Evolutionary conservation across 129 eudicot species (phyloP), one percentile per base, ranked within the genome.

Genomic region (Kitagawia praeruptora): DNA sequence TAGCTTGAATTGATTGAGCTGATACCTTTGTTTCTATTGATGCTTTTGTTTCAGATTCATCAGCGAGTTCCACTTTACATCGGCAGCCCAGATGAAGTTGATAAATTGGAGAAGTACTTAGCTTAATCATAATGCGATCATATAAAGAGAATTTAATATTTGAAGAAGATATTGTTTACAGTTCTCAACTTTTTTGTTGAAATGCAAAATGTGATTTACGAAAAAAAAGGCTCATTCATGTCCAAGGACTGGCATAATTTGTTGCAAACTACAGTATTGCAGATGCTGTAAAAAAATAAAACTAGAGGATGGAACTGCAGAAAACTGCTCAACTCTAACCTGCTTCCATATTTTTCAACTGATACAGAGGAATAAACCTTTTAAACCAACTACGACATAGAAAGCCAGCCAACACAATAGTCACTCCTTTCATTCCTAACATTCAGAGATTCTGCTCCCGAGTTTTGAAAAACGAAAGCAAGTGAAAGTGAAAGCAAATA

Each of bases 1-100:
- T 28, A 74, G 47, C 34, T 27, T 76, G 18, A 51, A 69, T 61
- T 18, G 2, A 41, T 61, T 75, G 1, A n/a, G 38, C 27, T 19
- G 14, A 21, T 44, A 10, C 2, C 27, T 23, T 1, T 44, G 23
- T 42, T 58, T 12, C 41, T 69, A 21, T 5, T 23, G 12, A 58
- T 58, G 31, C 34, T n/a, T 56, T 58, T 58, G 78, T 83, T 77
- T 85, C 97, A 95, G 98, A 90, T 95, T 81, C 98, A 95, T 89
- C 98, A 95, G 81, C 86, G 98, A 66, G 90, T 92, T 80, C 97
- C 97, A 4, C 81, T 95, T 76, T 95, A 84, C 87, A 90, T 92
- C 72, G 97, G 98, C 80, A 95, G 98, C 77, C 80, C 81, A 74
- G 98, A 95, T 41, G 98, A 95, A 80, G 97, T 95, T 76, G 97